Percentiles rank a stretch among this genome's conserved stretches.
phyloP scores from a whole-genome alignment of 345 rosid species.

The Kernera saxatilis region DNA sequence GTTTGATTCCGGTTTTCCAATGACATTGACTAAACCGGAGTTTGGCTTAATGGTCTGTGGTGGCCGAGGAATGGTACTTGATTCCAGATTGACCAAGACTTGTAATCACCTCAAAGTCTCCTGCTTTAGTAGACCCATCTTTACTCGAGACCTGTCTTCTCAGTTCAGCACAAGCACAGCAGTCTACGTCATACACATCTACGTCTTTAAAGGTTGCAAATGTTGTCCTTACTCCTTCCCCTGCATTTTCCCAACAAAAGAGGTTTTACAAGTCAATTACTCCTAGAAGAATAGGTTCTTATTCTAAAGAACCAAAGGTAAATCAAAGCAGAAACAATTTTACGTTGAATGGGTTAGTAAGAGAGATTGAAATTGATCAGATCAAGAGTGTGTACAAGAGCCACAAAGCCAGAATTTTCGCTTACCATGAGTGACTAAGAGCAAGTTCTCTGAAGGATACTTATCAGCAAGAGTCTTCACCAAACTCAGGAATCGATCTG shows the following conservation, averaged over 20 bases:
- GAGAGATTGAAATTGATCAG: not conserved
- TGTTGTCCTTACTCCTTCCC: slow-evolving; percentile 80
- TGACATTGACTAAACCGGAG: not conserved
- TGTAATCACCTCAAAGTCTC: slow-evolving; percentile 31
- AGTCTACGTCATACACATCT: slow-evolving; percentile 52
- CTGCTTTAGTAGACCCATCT: slow-evolving; percentile 33
- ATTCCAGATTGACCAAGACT: slow-evolving; percentile 39
- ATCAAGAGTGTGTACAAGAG: not conserved
- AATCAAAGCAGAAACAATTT: not conserved
- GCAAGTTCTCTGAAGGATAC: slow-evolving; percentile 75
- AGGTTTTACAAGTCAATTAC: not conserved
- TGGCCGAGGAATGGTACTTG: slow-evolving; percentile 14
- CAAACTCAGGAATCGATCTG: slow-evolving; percentile 40
- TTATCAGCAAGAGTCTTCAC: slow-evolving; percentile 62
- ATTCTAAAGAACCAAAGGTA: not conserved
- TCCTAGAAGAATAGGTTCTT: not conserved
- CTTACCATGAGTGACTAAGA: slow-evolving; percentile 77
- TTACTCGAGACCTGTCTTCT: slow-evolving; percentile 38
- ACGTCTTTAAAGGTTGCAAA: slow-evolving; percentile 44
- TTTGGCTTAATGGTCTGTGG: not conserved
- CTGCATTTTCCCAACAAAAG: slow-evolving; percentile 30
- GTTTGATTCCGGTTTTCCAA: not conserved
- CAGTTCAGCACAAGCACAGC: slow-evolving; percentile 63
- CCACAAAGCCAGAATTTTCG: not conserved
- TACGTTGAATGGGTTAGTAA: not conserved